phyloP scores from a whole-genome alignment of 495 filamentous ascomycete genomes.

The Tetracladium marchalianum region DNA sequence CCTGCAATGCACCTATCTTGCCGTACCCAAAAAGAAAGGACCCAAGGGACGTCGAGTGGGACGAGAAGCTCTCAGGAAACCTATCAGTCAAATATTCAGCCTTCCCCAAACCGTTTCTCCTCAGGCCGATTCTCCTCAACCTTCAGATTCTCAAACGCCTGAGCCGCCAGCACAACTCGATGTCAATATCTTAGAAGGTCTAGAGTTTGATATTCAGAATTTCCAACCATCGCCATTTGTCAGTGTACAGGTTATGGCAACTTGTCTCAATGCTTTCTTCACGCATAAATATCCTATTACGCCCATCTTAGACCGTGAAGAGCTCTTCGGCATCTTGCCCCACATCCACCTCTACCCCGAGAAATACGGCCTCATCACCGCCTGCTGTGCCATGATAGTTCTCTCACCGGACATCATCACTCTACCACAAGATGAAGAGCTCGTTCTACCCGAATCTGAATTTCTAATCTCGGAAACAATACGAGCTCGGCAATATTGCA shows the following conservation, averaged over 20 bases:
- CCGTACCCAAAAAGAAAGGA: conserved; percentile 11
- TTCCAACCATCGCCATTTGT: conserved; percentile 9
- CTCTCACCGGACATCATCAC: conserved; percentile 2
- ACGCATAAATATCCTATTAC: conserved; percentile 12
- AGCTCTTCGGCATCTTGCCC: neutral
- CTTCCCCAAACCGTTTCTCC: too few relatives aligned
- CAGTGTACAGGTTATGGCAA: neutral
- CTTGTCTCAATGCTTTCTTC: conserved; percentile 14
- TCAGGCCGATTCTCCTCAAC: too few relatives aligned
- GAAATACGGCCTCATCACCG: conserved; percentile 7
- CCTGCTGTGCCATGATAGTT: conserved; percentile 7
- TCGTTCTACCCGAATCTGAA: neutral
- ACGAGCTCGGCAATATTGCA: conserved; percentile 2
- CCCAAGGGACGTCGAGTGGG: neutral
- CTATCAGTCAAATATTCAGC: too few relatives aligned
- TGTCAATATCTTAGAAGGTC: too few relatives aligned
- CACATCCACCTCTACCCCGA: conserved; percentile 1
- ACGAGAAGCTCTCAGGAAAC: too few relatives aligned
- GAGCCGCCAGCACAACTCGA: too few relatives aligned
- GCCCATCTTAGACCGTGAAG: conserved; percentile 6
- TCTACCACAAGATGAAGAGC: neutral
- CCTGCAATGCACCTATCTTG: conserved; percentile 4
- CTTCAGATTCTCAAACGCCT: too few relatives aligned
- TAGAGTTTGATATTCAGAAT: too few relatives aligned
- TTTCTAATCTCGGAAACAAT: conserved; percentile 4